Evolutionary conservation across 805 yeast species (phyloP), one percentile per base, ranked within the genome.

Genomic region (Kodamaea sagamina): DNA sequence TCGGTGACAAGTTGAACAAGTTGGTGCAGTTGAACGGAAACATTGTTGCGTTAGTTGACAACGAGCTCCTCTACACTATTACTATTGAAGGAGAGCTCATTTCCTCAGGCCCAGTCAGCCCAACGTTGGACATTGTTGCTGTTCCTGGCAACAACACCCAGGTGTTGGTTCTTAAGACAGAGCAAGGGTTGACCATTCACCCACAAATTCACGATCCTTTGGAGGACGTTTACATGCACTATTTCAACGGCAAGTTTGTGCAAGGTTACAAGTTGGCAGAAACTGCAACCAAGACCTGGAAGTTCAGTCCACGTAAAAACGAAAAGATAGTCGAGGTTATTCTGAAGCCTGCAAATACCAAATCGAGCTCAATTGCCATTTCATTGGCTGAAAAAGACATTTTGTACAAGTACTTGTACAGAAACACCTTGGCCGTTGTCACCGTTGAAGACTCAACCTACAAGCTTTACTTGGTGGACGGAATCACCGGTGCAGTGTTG

Each of bases 321-420:
- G 63, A 55, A 42, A 39, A 35, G 31, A 48, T 57, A 10, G 22
- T 65, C 0, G 39, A 47, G 4, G 52, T 61, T 15, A 34, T 51
- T 16, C 39, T 49, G 5, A 61, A 57, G 34, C 62, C 65, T 4
- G 38, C 25, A 3, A 57, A 55, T 26, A 43, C 58, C 2, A 48
- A 47, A 27, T 58, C 69, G 2, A 45, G 84, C 0, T 82, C 84
- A 10, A 59, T 83, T 37, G 97, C 95, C 6, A 73, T 78, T 18
- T 78, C 85, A 0, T 64, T 86, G 21, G 82, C 84, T 15, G 82
- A 85, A 52, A 76, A 88, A 57, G 71, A 82, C 1, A 92, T 88
- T 1, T 64, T 89, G 29, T 89, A 90, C 76, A 93, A 92, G 62
- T 90, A 85, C 59, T 65, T 90, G 47, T 75, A 86, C 54, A 95